phyloP scores from a whole-genome alignment of 1,284 basidiomycete species.

The Cystobasidium pallidum region DNA sequence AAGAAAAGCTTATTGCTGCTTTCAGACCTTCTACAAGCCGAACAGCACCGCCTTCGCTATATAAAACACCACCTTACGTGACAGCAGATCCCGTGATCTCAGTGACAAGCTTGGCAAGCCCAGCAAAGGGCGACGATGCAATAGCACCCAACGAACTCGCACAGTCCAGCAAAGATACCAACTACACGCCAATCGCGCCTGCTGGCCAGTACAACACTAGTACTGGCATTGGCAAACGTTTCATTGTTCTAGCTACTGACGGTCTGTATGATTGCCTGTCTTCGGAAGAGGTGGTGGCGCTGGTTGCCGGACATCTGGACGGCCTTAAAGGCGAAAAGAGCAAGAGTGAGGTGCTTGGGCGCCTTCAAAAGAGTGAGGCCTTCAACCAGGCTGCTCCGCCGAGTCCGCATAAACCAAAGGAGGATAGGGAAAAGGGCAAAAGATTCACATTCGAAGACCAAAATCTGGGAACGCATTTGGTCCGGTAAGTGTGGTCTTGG shows the following conservation, averaged over 20 bases:
- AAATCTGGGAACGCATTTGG: slow-evolving; percentile 85
- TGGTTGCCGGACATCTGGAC: slow-evolving; percentile 80
- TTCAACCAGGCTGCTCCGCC: slow-evolving; percentile 38
- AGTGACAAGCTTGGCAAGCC: slow-evolving; percentile 52
- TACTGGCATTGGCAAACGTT: slow-evolving; percentile 58
- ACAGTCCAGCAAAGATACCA: neutral
- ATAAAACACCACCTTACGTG: slow-evolving; percentile 91
- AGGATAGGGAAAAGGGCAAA: slow-evolving; percentile 50
- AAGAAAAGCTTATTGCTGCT: slow-evolving; percentile 56
- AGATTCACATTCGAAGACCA: slow-evolving; percentile 81
- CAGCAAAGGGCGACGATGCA: neutral
- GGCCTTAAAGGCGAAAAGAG: slow-evolving; percentile 63
- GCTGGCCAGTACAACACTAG: neutral
- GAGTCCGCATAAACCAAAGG: slow-evolving; percentile 46
- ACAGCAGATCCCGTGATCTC: slow-evolving; percentile 87
- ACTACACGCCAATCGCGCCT: neutral
- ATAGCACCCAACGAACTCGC: no score
- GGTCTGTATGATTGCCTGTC: slow-evolving; percentile 83
- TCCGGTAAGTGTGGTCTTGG: slow-evolving; percentile 55
- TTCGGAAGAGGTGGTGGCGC: slow-evolving; percentile 90
- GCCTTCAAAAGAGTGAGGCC: neutral
- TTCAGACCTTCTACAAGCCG: slow-evolving; percentile 52
- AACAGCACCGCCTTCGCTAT: slow-evolving; percentile 46
- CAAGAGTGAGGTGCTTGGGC: slow-evolving; percentile 43
- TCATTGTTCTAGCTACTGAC: slow-evolving; percentile 87